Percentiles rank a stretch among this genome's conserved stretches.
Conservation (phyloP, 2,329 filamentous ascomycete species). For the Byssoonygena ceratinophila region DNA sequence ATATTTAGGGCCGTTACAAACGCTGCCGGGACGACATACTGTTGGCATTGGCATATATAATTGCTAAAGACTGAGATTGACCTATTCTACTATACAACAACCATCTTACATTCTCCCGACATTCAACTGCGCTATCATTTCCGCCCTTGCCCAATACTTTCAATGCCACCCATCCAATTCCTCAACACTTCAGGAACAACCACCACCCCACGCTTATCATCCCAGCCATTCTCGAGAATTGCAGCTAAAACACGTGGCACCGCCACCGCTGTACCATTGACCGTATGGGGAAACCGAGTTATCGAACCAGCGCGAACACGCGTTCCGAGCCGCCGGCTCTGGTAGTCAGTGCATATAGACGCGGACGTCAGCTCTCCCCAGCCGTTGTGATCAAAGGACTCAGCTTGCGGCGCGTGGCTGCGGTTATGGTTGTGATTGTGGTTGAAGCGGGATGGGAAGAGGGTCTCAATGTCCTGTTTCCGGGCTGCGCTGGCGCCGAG, state of each 20-base stretch:
- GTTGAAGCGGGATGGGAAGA: constrained; percentile 60
- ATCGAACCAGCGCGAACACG: constrained; percentile 41
- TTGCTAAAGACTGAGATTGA: too few relatives aligned
- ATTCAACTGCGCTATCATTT: neutral
- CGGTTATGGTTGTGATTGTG: constrained; percentile 6
- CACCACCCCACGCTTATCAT: constrained; percentile 57
- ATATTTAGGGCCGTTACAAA: neutral
- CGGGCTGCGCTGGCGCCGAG: constrained; percentile 77
- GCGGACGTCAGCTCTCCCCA: constrained; percentile 93
- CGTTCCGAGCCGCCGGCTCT: constrained; percentile 71
- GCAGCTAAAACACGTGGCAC: constrained; percentile 83
- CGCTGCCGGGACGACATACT: constrained; percentile 5
- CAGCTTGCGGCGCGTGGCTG: constrained; percentile 23
- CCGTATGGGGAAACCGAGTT: constrained; percentile 66
- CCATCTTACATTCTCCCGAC: neutral
- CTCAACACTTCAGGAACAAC: constrained; percentile 67
- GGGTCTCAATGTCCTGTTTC: constrained; percentile 89
- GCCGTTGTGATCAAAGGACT: constrained; percentile 34
- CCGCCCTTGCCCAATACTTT: constrained; percentile 45
- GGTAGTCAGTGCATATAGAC: constrained; percentile 90
- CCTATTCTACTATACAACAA: constrained; percentile 11
- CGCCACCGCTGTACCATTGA: constrained; percentile 89
- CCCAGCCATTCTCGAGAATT: constrained; percentile 82
- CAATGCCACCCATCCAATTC: constrained; percentile 71
- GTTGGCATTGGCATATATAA: neutral